Evolutionary conservation across 139 green algal species (phyloP).

Genomic region (Auxenochlorella pyrenoidosa): DNA sequence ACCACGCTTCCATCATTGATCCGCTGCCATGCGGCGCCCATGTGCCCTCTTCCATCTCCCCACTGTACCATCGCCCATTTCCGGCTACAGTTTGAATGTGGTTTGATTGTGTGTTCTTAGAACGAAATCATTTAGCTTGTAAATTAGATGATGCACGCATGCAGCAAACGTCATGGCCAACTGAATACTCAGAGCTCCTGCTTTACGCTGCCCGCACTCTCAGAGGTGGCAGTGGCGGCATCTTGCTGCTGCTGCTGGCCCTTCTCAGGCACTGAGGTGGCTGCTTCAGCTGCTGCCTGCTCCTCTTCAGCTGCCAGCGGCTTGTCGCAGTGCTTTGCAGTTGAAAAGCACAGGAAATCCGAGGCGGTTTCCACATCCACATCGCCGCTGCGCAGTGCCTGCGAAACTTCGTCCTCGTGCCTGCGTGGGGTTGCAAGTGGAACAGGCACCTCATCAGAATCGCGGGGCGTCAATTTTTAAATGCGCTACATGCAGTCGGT

Average conservation of each 20-base stretch:
- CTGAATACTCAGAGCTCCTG: background rate
- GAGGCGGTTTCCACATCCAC: background rate
- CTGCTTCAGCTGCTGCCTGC: background rate
- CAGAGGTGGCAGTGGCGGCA: background rate
- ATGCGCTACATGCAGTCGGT: too few species aligned
- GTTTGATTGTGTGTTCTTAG: too few species aligned
- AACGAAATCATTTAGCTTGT: too few species aligned
- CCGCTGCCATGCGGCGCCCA: too few species aligned
- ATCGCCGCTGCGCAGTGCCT: background rate
- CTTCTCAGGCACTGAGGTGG: background rate
- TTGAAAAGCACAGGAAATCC: background rate
- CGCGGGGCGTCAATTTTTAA: too few species aligned
- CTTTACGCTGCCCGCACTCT: background rate
- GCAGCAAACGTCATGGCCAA: too few species aligned
- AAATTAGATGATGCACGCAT: too few species aligned
- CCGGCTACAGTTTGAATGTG: too few species aligned
- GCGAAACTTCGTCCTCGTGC: constrained; percentile 2
- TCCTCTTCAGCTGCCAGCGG: background rate
- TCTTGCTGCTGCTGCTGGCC: background rate
- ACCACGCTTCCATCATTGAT: too few species aligned
- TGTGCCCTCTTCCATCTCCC: too few species aligned
- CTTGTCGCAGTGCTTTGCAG: background rate
- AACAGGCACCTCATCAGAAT: background rate
- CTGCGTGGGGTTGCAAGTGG: background rate
- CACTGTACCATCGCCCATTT: too few species aligned